phyloP scores from a whole-genome alignment of 2,329 filamentous ascomycete species.

The Alternaria ventricosa region DNA sequence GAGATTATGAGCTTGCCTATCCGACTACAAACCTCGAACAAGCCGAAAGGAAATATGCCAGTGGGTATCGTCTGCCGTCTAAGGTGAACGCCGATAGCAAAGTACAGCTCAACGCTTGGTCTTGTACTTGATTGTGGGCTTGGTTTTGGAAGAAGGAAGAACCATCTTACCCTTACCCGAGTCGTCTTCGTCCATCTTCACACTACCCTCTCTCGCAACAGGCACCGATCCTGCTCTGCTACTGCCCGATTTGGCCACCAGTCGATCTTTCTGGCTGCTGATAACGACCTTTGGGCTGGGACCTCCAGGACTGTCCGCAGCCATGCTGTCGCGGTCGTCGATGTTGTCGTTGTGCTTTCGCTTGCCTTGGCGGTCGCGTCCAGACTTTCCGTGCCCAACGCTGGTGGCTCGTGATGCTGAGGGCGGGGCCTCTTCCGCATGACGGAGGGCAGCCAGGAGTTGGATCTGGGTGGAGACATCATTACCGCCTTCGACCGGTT shows the following conservation, averaged over 20 bases:
- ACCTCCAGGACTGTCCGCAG: conserved; percentile 46
- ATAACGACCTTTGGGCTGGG: conserved; percentile 46
- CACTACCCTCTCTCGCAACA: conserved; percentile 55
- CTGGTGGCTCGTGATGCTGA: conserved; percentile 45
- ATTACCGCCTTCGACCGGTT: conserved; percentile 51
- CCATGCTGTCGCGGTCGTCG: conserved; percentile 49
- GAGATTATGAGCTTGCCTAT: conserved; percentile 23
- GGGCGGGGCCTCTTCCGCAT: conserved; percentile 51
- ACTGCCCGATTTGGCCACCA: conserved; percentile 50
- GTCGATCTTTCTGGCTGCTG: conserved; percentile 38
- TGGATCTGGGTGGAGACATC: conserved; percentile 53
- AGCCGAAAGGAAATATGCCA: conserved; percentile 18
- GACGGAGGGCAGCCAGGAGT: conserved; percentile 56
- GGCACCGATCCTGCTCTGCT: conserved; percentile 54
- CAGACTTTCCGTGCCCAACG: conserved; percentile 42
- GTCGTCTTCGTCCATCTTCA: conserved; percentile 56
- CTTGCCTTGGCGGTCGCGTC: conserved; percentile 47
- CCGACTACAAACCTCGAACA: conserved; percentile 28
- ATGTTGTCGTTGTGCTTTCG: conserved; percentile 45
- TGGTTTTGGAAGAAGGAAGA: conserved; percentile 34
- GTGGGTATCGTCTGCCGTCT: conserved; percentile 30
- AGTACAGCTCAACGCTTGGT: conserved; percentile 21
- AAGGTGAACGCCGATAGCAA: conserved; percentile 13
- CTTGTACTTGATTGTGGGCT: conserved; percentile 18
- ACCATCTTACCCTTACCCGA: conserved; percentile 54